Evolutionary conservation across 2,329 filamentous ascomycete genomes (phyloP).

Genomic region (Beauveria sp.): DNA sequence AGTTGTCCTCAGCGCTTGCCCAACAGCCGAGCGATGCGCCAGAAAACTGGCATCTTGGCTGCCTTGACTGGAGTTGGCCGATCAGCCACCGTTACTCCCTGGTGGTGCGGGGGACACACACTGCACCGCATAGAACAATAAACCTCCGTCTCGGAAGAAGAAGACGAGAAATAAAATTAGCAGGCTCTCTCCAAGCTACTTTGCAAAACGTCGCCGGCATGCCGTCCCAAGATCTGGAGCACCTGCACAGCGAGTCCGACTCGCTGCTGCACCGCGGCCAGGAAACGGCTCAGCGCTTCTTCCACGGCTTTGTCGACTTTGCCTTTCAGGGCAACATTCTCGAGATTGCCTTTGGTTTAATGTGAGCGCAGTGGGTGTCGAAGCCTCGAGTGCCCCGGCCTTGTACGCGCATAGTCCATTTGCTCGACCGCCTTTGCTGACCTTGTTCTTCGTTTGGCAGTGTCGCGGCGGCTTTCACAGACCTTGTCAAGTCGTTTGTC

Average conservation of each 20-base stretch:
- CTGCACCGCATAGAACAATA: not conserved
- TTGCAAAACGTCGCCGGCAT: constrained; percentile 13
- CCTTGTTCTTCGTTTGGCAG: constrained; percentile 18
- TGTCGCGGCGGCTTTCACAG: constrained; percentile 63
- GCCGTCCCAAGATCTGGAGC: constrained; percentile 29
- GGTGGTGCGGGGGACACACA: not conserved
- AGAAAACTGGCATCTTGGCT: not conserved
- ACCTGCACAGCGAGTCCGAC: constrained; percentile 24
- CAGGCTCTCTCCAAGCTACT: not conserved
- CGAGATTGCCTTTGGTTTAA: constrained; percentile 67
- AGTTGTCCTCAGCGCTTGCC: too few relatives aligned
- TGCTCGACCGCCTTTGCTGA: not conserved
- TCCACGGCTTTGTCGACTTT: constrained; percentile 63
- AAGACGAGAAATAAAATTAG: not conserved
- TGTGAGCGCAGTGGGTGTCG: constrained; percentile 40
- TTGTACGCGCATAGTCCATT: not conserved
- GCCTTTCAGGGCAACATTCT: constrained; percentile 68
- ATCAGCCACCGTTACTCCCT: not conserved
- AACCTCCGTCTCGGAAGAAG: not conserved
- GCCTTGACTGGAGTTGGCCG: not conserved
- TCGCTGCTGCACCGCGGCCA: constrained; percentile 40
- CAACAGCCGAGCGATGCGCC: too few relatives aligned
- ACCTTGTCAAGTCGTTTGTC: constrained; percentile 64
- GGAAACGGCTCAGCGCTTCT: constrained; percentile 41
- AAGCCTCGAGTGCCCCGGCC: not conserved